Conservation (phyloP, 495 filamentous ascomycete species). For the Saxophila tyrrhenica region DNA sequence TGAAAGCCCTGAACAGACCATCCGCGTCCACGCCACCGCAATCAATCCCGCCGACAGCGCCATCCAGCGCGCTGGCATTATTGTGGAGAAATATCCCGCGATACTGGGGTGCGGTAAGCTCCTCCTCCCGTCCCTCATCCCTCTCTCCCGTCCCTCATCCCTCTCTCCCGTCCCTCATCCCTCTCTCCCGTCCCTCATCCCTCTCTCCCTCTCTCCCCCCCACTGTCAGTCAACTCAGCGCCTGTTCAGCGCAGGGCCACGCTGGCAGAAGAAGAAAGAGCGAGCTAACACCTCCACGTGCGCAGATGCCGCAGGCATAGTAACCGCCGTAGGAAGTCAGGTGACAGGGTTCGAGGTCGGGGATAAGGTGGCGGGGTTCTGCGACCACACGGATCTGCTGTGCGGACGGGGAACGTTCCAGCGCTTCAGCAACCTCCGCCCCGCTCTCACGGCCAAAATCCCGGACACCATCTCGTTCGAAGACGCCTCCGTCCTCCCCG, state of each 20-base stretch:
- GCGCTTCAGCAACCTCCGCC: slow-evolving; percentile 7
- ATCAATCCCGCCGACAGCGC: slow-evolving; percentile 40
- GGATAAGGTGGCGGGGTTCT: slow-evolving; percentile 33
- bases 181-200: no score
- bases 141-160: no score
- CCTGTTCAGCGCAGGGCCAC: no score
- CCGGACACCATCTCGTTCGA: slow-evolving; percentile 15
- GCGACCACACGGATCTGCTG: not conserved
- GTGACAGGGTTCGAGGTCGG: slow-evolving; percentile 37
- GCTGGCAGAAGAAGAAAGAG: no score
- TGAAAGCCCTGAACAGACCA: no score
- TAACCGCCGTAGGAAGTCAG: slow-evolving; percentile 36
- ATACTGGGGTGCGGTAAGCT: slow-evolving; percentile 45
- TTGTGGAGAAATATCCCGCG: slow-evolving; percentile 34
- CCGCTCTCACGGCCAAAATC: slow-evolving; percentile 7
- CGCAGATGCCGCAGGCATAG: slow-evolving; percentile 44
- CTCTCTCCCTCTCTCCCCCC: no score
- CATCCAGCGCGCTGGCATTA: slow-evolving; percentile 28
- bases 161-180: no score
- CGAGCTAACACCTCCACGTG: no score
- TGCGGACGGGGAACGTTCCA: slow-evolving; percentile 14
- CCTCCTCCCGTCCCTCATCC: no score
- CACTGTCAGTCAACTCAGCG: no score
- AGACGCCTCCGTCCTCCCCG: slow-evolving; percentile 16
- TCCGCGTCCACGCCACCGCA: slow-evolving; percentile 31